Evolutionary conservation across 352 stramenopile species (phyloP).

Genomic region (Phytophthora foliorum): DNA sequence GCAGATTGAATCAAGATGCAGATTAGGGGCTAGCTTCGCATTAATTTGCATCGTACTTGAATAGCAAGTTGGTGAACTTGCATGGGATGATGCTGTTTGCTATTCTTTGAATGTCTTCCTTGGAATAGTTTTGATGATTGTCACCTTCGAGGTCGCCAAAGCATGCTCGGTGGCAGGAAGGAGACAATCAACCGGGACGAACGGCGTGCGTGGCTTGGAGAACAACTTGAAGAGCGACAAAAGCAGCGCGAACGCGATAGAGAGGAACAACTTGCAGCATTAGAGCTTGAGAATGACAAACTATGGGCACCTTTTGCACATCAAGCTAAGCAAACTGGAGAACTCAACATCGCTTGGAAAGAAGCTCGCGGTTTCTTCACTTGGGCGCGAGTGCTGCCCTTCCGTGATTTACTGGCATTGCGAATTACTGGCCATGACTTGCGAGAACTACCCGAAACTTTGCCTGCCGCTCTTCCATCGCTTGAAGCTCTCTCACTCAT

Average conservation of each 20-base stretch:
- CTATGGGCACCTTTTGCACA: slow-evolving; percentile 62
- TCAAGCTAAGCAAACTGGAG: slow-evolving; percentile 46
- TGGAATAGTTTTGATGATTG: slow-evolving; percentile 7
- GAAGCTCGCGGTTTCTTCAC: slow-evolving; percentile 59
- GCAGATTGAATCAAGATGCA: background rate
- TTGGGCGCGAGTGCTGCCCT: slow-evolving; percentile 53
- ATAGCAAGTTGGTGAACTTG: slow-evolving; percentile 2
- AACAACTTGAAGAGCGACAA: slow-evolving; percentile 55
- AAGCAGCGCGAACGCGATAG: slow-evolving; percentile 51
- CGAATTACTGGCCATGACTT: slow-evolving; percentile 64
- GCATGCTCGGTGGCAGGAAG: slow-evolving; percentile 13
- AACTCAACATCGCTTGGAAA: slow-evolving; percentile 82
- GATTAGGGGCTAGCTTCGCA: slow-evolving; percentile 9
- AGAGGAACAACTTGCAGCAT: slow-evolving; percentile 35
- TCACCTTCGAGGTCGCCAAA: no score
- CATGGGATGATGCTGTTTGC: slow-evolving; percentile 1
- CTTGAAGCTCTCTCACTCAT: slow-evolving; percentile 68
- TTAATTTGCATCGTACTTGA: background rate
- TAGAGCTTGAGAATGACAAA: slow-evolving; percentile 43
- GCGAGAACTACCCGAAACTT: slow-evolving; percentile 35
- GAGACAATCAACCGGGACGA: slow-evolving; percentile 24
- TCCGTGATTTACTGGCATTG: slow-evolving; percentile 58
- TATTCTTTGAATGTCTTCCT: slow-evolving; percentile 12
- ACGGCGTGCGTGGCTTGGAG: slow-evolving; percentile 58
- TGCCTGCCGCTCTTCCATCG: slow-evolving; percentile 38